These are phyloP conservation scores for Mycena vulgaris DNA, from an alignment of 768 basidiomycete species.

Conservation along the genomic window DNA sequence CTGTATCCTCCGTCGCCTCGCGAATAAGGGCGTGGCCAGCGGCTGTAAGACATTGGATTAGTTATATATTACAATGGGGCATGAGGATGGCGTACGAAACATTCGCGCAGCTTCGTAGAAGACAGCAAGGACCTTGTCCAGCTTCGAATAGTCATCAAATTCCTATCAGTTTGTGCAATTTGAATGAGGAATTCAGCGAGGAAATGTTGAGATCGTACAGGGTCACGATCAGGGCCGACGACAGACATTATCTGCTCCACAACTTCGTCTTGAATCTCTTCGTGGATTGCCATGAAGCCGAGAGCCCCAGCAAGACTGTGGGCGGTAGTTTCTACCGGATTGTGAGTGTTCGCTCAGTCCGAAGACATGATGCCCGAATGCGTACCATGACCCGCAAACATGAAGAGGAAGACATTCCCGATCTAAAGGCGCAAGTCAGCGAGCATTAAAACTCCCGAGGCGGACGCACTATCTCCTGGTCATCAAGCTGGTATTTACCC, in stretches of 20 bases:
- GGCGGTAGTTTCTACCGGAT: conserved; percentile 63
- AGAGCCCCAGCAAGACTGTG: conserved; percentile 64
- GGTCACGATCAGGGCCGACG: conserved; percentile 53
- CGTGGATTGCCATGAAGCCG: conserved; percentile 60
- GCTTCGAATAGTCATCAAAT: conserved; percentile 38
- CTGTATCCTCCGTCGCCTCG: conserved; percentile 47
- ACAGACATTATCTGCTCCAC: conserved; percentile 60
- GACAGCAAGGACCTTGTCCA: conserved; percentile 46
- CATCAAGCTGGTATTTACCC: conserved; percentile 55
- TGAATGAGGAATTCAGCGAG: no score
- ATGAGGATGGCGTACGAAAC: conserved; percentile 42
- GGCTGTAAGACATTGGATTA: conserved; percentile 22
- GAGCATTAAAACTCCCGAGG: not conserved
- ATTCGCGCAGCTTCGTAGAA: conserved; percentile 51
- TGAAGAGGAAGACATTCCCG: conserved; percentile 66
- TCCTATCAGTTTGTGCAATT: conserved; percentile 33
- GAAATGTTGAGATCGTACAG: conserved; percentile 39
- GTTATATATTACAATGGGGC: not conserved
- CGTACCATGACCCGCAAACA: conserved; percentile 74
- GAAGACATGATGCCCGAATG: not conserved
- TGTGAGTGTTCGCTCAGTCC: not conserved
- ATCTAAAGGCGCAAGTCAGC: conserved; percentile 49
- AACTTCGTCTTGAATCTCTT: conserved; percentile 65
- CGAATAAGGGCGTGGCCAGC: conserved; percentile 45
- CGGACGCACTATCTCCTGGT: conserved; percentile 56